A percentile compares a stretch with the other conserved stretches of the same genome.
Evolutionary conservation across 768 basidiomycete genomes (phyloP).

Genomic region (Fomitopsis serialis): DNA sequence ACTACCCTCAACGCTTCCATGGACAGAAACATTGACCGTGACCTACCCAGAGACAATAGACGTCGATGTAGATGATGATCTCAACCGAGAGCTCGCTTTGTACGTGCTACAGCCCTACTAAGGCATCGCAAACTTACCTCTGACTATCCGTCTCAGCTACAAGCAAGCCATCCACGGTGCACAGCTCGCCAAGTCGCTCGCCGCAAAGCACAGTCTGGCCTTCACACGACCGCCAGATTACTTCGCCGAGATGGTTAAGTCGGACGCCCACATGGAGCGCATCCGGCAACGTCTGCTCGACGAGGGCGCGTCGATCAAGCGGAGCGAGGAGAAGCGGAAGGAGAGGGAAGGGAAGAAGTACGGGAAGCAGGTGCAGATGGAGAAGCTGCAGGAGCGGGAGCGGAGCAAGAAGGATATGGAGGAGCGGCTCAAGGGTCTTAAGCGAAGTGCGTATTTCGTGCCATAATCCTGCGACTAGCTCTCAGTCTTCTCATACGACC

Average conservation of each 20-base stretch:
- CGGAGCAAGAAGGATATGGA: constrained; percentile 88
- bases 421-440: constrained; percentile 79
- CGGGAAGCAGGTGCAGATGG: constrained; percentile 94
- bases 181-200: constrained; percentile 69
- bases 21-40: constrained; percentile 79
- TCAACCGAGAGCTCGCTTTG: constrained; percentile 95
- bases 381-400: constrained; percentile 89
- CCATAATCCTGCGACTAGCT: not conserved
- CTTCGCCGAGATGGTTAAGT: constrained; percentile 98
- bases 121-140: not conserved
- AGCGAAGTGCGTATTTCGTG: constrained; percentile 63
- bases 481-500: not conserved
- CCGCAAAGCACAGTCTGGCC: constrained; percentile 70
- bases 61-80: constrained; percentile 80
- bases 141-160: constrained; percentile 52
- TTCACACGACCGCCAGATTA: constrained; percentile 93
- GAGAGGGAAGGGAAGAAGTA: constrained; percentile 97
- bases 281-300: constrained; percentile 87
- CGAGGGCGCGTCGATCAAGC: constrained; percentile 84
- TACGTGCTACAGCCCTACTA: constrained; percentile 36
- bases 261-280: constrained; percentile 95
- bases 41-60: constrained; percentile 69
- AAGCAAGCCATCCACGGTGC: constrained; percentile 89
- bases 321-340: constrained; percentile 84
- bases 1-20: constrained; percentile 67